Evolutionary conservation across 1,284 basidiomycete species (phyloP).

Genomic region (Peniophora sp.): DNA sequence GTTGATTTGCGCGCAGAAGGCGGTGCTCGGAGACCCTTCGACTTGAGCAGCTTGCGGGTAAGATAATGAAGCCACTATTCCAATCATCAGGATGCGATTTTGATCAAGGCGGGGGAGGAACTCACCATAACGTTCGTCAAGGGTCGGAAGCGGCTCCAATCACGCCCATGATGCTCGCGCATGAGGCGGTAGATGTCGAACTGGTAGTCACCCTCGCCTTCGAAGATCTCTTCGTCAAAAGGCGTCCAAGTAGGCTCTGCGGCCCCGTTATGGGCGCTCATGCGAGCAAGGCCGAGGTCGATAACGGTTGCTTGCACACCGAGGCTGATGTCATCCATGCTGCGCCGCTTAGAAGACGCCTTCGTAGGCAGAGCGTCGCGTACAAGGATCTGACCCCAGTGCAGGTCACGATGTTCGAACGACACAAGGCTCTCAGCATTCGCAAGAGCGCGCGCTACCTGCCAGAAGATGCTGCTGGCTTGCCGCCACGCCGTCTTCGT

Average conservation of each 20-base stretch:
- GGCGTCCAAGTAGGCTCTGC: conserved; percentile 66
- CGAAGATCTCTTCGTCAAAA: conserved; percentile 76
- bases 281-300: conserved; percentile 88
- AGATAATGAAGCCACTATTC: conserved; percentile 82
- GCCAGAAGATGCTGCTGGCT: conserved; percentile 87
- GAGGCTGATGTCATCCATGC: conserved; percentile 51
- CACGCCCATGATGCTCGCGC: conserved; percentile 46
- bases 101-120: conserved; percentile 1
- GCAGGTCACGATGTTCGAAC: conserved; percentile 98
- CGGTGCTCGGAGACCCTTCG: conserved; percentile 58
- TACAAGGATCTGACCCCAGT: conserved; percentile 96
- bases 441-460: conserved; percentile 71
- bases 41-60: conserved; percentile 56
- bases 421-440: conserved; percentile 70
- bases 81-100: neutral
- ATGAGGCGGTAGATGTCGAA: conserved; percentile 94
- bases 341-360: conserved; percentile 17
- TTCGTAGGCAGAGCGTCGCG: conserved; percentile 37
- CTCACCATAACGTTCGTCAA: conserved; percentile 85
- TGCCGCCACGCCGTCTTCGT: conserved; percentile 70
- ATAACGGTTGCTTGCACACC: conserved; percentile 83
- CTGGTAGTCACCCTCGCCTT: conserved; percentile 73
- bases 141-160: conserved; percentile 73
- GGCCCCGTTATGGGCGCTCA: conserved; percentile 25
- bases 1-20: conserved; percentile 20